A percentile compares a stretch with the other conserved stretches of the same genome.
phyloP scores from a whole-genome alignment of 139 green algal genomes.

The Nannochloris sp. region DNA sequence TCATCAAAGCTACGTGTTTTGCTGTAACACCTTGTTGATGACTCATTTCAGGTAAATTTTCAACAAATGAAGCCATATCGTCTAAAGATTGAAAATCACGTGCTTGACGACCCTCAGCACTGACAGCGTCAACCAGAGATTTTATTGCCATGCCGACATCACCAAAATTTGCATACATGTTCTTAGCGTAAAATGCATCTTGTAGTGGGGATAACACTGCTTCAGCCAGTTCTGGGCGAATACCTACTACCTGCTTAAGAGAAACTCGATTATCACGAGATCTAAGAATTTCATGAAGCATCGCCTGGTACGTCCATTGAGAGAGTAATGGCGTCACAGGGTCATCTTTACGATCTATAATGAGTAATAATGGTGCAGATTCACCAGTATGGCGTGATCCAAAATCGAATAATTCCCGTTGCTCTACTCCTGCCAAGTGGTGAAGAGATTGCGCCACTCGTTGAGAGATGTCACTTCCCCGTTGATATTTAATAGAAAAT shows the following conservation, averaged over 20 bases:
- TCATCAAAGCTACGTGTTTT: slow-evolving; percentile 88
- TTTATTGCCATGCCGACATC: slow-evolving; percentile 75
- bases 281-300: slow-evolving; percentile 90
- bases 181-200: slow-evolving; percentile 72
- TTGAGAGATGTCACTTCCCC: slow-evolving; percentile 48
- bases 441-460: slow-evolving; percentile 65
- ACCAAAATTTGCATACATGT: slow-evolving; percentile 74
- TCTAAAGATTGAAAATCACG: slow-evolving; percentile 52
- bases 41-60: slow-evolving; percentile 69
- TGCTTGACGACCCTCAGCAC: slow-evolving; percentile 1
- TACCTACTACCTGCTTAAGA: slow-evolving; percentile 25
- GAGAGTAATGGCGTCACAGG: slow-evolving; percentile 80
- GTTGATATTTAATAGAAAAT: slow-evolving; percentile 79
- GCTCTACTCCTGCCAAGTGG: slow-evolving; percentile 45
- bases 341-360: slow-evolving; percentile 81
- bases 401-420: slow-evolving; percentile 79
- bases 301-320: slow-evolving; percentile 74
- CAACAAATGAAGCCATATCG: slow-evolving; percentile 82
- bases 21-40: slow-evolving; percentile 59
- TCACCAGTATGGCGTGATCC: slow-evolving; percentile 37
- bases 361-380: slow-evolving; percentile 59
- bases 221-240: slow-evolving; percentile 58
- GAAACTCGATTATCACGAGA: slow-evolving; percentile 38
- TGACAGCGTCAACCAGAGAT: slow-evolving; percentile 24
- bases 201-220: slow-evolving; percentile 50